phyloP scores from a whole-genome alignment of 306 rosid species.

The Quercus mongolica region DNA sequence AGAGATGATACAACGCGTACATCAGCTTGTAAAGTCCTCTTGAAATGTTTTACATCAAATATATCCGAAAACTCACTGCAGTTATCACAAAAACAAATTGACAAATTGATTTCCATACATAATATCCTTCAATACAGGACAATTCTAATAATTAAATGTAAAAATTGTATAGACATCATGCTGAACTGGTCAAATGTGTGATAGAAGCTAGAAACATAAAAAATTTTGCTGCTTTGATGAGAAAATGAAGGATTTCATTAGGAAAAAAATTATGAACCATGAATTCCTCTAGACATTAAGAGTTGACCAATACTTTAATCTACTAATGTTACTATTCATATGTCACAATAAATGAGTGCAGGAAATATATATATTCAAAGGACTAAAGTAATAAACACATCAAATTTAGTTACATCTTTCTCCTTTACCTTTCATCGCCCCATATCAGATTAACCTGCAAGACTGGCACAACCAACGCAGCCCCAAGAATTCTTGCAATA shows the following conservation, averaged over 20 bases:
- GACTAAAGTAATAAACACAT: neutral
- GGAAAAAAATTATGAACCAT: too few relatives aligned
- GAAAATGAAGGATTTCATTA: too few relatives aligned
- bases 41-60: constrained; percentile 48
- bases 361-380: neutral
- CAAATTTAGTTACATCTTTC: neutral
- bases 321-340: too few relatives aligned
- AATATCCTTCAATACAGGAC: neutral
- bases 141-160: neutral
- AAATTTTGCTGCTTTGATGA: too few relatives aligned
- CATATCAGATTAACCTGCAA: constrained; percentile 56
- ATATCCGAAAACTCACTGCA: constrained; percentile 58
- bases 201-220: too few relatives aligned
- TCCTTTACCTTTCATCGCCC: constrained; percentile 51
- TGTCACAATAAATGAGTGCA: too few relatives aligned
- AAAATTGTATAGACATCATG: neutral
- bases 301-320: too few relatives aligned
- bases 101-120: neutral
- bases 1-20: constrained; percentile 45
- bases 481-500: constrained; percentile 52
- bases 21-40: constrained; percentile 46
- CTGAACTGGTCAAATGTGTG: too few relatives aligned
- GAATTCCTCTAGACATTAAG: too few relatives aligned
- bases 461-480: constrained; percentile 49
- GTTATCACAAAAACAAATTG: neutral